These are phyloP conservation scores for Verticillium dahliae DNA, from an alignment of 2,329 filamentous ascomycete species.

Conservation along the genomic window DNA sequence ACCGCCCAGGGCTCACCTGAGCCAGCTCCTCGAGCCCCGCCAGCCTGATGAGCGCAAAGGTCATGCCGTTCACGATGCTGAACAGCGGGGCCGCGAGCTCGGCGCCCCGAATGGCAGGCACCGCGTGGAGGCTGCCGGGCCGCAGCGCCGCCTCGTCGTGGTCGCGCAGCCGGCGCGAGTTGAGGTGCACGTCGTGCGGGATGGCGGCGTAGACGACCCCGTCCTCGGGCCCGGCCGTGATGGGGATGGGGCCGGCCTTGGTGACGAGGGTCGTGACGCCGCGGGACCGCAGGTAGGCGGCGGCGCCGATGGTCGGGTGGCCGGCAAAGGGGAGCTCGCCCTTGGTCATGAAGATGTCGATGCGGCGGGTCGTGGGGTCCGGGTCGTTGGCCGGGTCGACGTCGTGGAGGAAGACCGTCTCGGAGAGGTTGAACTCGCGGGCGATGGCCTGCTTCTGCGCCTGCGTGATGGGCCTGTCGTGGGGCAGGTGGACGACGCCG, in stretches of 20 bases:
- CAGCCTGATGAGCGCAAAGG: conserved; percentile 61
- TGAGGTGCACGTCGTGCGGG: conserved; percentile 61
- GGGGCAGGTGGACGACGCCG: conserved; percentile 40
- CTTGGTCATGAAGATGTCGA: conserved; percentile 36
- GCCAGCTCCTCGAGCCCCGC: conserved; percentile 52
- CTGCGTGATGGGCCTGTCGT: conserved; percentile 35
- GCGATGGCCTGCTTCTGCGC: conserved; percentile 52
- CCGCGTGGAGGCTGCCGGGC: neutral
- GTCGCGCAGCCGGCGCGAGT: conserved; percentile 33
- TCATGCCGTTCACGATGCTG: conserved; percentile 68
- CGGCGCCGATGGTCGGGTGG: conserved; percentile 54
- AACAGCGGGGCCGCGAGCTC: conserved; percentile 41
- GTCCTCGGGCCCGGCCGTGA: conserved; percentile 25
- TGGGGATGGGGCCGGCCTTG: conserved; percentile 50
- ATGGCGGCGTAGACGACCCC: conserved; percentile 54
- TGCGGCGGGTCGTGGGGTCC: conserved; percentile 5
- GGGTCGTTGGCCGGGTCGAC: conserved; percentile 19
- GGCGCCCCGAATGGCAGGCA: neutral
- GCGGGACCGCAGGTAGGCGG: conserved; percentile 37
- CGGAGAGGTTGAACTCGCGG: conserved; percentile 57
- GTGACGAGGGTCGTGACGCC: conserved; percentile 33
- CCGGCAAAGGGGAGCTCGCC: conserved; percentile 55
- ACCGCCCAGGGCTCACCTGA: conserved; percentile 22
- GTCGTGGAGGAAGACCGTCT: conserved; percentile 51
- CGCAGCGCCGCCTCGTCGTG: conserved; percentile 8